Evolutionary conservation across 2,329 filamentous ascomycete genomes (phyloP).

Genomic region (Neopestalotiopsis rosae): DNA sequence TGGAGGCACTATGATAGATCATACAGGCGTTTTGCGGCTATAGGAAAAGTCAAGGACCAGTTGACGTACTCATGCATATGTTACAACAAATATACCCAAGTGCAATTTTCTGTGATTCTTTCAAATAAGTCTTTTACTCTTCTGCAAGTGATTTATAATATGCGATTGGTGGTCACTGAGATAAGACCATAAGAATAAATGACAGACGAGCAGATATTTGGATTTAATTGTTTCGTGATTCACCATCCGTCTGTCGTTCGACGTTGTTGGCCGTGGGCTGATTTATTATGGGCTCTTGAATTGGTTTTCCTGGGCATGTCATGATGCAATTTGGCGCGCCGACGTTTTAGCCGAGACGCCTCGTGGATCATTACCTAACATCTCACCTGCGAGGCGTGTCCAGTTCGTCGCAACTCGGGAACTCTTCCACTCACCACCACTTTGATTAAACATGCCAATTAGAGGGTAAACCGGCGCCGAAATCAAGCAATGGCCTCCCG

Average conservation of each 20-base stretch:
- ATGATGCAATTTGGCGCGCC: conserved; percentile 3
- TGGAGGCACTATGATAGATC: conserved; percentile 5
- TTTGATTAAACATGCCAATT: conserved; percentile 16
- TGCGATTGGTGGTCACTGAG: neutral
- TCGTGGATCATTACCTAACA: conserved; percentile 7
- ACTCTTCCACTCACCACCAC: neutral
- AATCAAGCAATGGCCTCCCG: conserved; percentile 32
- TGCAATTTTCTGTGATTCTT: conserved; percentile 35
- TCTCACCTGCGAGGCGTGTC: neutral
- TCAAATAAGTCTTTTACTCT: neutral
- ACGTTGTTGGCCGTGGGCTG: neutral
- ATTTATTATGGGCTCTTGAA: neutral
- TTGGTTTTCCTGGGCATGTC: neutral
- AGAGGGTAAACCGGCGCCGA: conserved; percentile 20
- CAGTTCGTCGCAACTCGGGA: neutral
- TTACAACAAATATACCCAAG: conserved; percentile 37
- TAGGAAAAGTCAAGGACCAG: conserved; percentile 17
- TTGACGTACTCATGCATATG: conserved; percentile 6
- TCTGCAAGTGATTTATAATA: neutral
- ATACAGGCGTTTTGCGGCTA: conserved; percentile 17
- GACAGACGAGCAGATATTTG: neutral
- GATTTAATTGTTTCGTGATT: no score
- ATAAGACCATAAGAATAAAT: neutral
- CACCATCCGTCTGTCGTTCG: neutral
- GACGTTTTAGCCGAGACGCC: conserved; percentile 14